phyloP scores from a whole-genome alignment of 352 stramenopile genomes.

The Phytopythium chamaehyphon region DNA sequence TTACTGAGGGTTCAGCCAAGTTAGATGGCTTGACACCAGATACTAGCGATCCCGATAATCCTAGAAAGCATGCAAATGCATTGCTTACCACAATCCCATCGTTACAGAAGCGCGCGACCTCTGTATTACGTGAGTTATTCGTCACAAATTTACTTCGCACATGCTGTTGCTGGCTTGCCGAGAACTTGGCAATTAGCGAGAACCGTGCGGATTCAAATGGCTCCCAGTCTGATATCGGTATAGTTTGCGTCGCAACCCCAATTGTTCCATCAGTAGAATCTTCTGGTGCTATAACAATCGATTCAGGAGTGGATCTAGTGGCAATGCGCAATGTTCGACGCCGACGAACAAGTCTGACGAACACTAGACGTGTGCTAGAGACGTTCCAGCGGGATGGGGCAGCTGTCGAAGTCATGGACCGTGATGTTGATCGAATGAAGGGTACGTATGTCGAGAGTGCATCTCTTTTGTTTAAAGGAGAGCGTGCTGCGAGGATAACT shows the following conservation, averaged over 20 bases:
- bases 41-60: background rate
- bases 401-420: constrained; percentile 21
- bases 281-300: background rate
- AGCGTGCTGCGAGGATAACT: constrained; percentile 19
- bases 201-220: background rate
- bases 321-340: background rate
- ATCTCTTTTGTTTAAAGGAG: constrained; percentile 47
- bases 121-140: constrained; percentile 43
- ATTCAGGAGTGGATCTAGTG: background rate
- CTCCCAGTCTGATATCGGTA: too few relatives aligned
- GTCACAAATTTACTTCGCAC: constrained; percentile 52
- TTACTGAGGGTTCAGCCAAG: background rate
- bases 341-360: constrained; percentile 41
- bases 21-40: background rate
- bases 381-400: constrained; percentile 35
- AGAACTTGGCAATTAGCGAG: constrained; percentile 36
- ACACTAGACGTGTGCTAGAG: constrained; percentile 33
- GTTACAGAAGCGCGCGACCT: constrained; percentile 32
- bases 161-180: constrained; percentile 58
- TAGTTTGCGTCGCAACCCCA: too few relatives aligned
- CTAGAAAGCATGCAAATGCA: background rate
- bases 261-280: too few relatives aligned
- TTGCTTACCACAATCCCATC: constrained; percentile 12
- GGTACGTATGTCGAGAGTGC: constrained; percentile 42
- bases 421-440: constrained; percentile 33